Evolutionary conservation across 768 basidiomycete genomes (phyloP), one percentile per base, ranked within the genome.

Genomic region (Gymnopilus dilepis): DNA sequence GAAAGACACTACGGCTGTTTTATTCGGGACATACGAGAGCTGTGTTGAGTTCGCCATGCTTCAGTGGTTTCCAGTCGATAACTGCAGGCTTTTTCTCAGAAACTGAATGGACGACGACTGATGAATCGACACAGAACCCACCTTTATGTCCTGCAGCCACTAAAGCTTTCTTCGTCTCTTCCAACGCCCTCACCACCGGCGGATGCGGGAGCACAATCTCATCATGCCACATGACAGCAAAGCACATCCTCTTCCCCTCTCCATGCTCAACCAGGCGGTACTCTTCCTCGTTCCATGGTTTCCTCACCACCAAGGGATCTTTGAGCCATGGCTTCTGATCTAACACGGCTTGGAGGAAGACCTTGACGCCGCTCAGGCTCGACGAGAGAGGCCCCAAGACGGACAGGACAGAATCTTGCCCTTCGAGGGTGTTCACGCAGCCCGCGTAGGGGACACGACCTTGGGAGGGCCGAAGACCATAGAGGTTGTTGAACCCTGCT

Each of bases 311-410:
- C 60, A 84, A 67, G 7, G 91, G 87, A 67, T 94, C 92, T 59
- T 76, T 80, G 4, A 80, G 66, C 92, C 92, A 93, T 3, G 91
- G 87, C 62, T 83, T 76, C 22, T 76, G 68, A 63, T 78, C 82
- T 13, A 89, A 67, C 28, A 95, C 82, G 1, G 84, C 81, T 70
- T 88, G 80, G 71, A 84, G 83, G 73, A 94, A 94, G 0, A 74
- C 65, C 68, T 85, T 88, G 59, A 95, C 72, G 19, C 84, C 90
- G 9, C 71, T 75, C 48, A 93, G 63, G 33, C 84, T 84, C 41
- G 74, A 77, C 2, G 85, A 76, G 54, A 94, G 76, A 5, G 94
- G 93, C 0, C 94, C 94, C 11, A 94, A 79, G 31, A 92, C 89
- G 2, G 91, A 90, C 3, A 77, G 77, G 31, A 91, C 69, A 17